Evolutionary conservation across 176 grass and related monocot species (phyloP).

Genomic region (Calamus simplicifolius): DNA sequence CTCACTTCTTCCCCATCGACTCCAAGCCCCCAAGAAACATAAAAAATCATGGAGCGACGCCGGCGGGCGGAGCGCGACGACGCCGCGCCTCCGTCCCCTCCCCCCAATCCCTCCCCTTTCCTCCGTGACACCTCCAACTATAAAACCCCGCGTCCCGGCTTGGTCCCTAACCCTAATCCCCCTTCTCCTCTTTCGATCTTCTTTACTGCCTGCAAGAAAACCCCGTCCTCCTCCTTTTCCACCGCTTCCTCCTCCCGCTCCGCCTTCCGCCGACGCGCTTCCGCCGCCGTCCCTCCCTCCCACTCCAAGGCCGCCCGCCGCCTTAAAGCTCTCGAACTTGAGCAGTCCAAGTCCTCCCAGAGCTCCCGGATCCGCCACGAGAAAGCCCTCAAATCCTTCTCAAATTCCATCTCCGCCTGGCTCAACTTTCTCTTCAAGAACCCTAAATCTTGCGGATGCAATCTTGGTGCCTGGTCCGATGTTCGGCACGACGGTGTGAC

Average conservation of each 20-base stretch:
- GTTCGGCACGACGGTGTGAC: not conserved
- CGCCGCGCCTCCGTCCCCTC: not conserved
- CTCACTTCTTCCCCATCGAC: not conserved
- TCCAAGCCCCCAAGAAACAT: not conserved
- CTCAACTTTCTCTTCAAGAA: conserved; percentile 39
- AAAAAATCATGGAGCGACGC: conserved; percentile 4
- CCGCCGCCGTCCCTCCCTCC: not conserved
- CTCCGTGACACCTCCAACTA: conserved; percentile 52
- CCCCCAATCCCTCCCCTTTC: conserved; percentile 7
- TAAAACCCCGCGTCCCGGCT: conserved; percentile 25
- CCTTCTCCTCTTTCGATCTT: conserved; percentile 17
- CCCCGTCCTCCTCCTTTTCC: conserved; percentile 9
- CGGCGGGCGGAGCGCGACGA: conserved; percentile 30
- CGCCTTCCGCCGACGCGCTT: not conserved
- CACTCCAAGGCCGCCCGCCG: conserved; percentile 14
- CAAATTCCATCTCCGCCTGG: conserved; percentile 36
- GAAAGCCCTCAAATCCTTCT: conserved; percentile 27
- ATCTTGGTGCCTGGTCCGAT: not conserved
- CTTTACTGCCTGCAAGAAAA: conserved; percentile 34
- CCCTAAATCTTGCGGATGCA: conserved; percentile 39
- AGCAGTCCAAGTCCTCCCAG: conserved; percentile 49
- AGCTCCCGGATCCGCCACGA: conserved; percentile 35
- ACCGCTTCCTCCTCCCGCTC: not conserved
- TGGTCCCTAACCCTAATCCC: conserved; percentile 4
- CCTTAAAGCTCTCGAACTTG: conserved; percentile 38